phyloP scores from a whole-genome alignment of 1,284 basidiomycete species.

The Rhodotorula mucilaginosa region DNA sequence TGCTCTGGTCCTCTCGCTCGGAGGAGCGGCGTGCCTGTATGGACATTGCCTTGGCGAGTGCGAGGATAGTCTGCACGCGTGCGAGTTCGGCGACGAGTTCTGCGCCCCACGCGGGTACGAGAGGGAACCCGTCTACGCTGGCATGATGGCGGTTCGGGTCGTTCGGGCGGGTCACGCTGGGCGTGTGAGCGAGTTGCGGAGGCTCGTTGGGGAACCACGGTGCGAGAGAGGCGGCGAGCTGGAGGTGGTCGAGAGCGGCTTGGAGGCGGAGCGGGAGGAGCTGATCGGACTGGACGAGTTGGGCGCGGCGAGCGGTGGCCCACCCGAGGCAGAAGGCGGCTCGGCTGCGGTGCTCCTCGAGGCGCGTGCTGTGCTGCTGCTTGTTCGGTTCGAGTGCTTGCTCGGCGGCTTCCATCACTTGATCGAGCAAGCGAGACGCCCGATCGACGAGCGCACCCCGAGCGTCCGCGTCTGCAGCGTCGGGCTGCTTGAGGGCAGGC shows the following conservation, averaged over 20 bases:
- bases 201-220: constrained; percentile 16
- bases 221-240: constrained; percentile 27
- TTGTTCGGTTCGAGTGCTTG: neutral
- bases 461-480: neutral
- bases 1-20: no score
- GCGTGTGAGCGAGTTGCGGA: constrained; percentile 23
- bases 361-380: constrained; percentile 2
- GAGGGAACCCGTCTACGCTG: constrained; percentile 13
- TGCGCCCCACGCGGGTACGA: constrained; percentile 22
- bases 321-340: constrained; percentile 29
- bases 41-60: constrained; percentile 29
- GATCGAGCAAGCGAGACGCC: constrained; percentile 15
- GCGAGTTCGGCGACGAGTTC: constrained; percentile 40
- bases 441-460: neutral
- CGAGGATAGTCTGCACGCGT: constrained; percentile 35
- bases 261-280: constrained; percentile 14
- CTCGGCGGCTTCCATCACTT: constrained; percentile 10
- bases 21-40: constrained; percentile 4
- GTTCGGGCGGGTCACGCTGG: constrained; percentile 34
- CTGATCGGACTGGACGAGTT: constrained; percentile 23
- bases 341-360: constrained; percentile 23
- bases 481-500: neutral
- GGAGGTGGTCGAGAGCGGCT: constrained; percentile 12
- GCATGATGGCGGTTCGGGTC: constrained; percentile 11
- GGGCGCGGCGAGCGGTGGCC: constrained; percentile 30